These are phyloP conservation scores for Leccinum subfulvum DNA, from an alignment of 1,284 basidiomycete genomes.

Conservation along the genomic window DNA sequence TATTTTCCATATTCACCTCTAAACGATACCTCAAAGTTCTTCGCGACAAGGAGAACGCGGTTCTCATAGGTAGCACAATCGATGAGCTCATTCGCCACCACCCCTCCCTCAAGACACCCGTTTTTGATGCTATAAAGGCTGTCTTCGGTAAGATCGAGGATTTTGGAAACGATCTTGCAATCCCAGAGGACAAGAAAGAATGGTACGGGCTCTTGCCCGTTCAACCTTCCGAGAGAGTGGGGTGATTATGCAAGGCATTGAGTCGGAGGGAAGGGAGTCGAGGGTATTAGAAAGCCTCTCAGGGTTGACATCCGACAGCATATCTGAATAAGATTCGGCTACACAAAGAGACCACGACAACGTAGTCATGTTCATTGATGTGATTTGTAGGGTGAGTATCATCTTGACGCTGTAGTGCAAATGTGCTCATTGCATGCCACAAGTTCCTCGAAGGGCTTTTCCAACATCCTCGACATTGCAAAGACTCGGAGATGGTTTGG, in stretches of 20 bases:
- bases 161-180: conserved; percentile 60
- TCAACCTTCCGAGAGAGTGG: conserved; percentile 33
- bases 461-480: conserved; percentile 86
- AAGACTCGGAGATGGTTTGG: conserved; percentile 83
- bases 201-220: conserved; percentile 60
- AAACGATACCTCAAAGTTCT: conserved; percentile 85
- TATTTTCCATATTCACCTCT: conserved; percentile 86
- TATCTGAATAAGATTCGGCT: conserved; percentile 39
- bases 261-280: conserved; percentile 23
- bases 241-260: conserved; percentile 57
- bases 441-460: conserved; percentile 94
- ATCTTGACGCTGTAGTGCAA: not conserved
- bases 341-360: conserved; percentile 58
- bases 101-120: conserved; percentile 77
- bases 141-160: conserved; percentile 74
- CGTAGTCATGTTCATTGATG: conserved; percentile 75
- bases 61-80: conserved; percentile 83
- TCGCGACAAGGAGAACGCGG: conserved; percentile 91
- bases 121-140: conserved; percentile 74
- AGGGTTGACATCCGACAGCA: conserved; percentile 30
- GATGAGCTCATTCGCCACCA: conserved; percentile 98
- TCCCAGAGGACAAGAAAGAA: conserved; percentile 57
- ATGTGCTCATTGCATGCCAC: conserved; percentile 10
- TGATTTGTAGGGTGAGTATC: conserved; percentile 62
- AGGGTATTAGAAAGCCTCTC: conserved; percentile 24